phyloP scores from a whole-genome alignment of 805 yeast genomes.

The Scheffersomyces ergatensis region DNA sequence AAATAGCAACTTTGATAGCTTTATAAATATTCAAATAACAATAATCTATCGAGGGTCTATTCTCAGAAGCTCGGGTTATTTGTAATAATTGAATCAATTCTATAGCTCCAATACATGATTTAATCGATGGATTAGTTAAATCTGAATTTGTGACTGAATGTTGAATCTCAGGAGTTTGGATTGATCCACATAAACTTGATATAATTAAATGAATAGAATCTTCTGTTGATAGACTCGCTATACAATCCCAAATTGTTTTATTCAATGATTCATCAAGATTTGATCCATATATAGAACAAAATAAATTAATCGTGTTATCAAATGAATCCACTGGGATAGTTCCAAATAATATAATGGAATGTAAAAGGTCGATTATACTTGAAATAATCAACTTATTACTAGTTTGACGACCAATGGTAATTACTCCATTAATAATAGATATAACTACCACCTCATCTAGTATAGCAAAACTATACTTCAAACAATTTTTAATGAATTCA shows the following conservation, averaged over 20 bases:
- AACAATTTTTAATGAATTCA: constrained; percentile 39
- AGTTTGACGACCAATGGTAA: constrained; percentile 39
- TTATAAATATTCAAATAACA: constrained; percentile 25
- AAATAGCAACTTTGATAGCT: constrained; percentile 27
- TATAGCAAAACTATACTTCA: constrained; percentile 46
- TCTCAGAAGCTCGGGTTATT: constrained; percentile 20
- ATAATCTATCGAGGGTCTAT: constrained; percentile 13
- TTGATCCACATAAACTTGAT: constrained; percentile 15
- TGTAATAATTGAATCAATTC: constrained; percentile 31
- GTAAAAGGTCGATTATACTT: constrained; percentile 40
- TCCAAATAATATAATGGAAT: constrained; percentile 45
- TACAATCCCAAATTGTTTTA: constrained; percentile 34
- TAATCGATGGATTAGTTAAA: constrained; percentile 10
- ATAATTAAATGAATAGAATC: constrained; percentile 29
- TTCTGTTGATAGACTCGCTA: constrained; percentile 35
- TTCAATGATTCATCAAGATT: constrained; percentile 27
- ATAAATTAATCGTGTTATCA: constrained; percentile 35
- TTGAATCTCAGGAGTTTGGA: constrained; percentile 21
- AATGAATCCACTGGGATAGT: constrained; percentile 41
- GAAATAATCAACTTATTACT: constrained; percentile 32
- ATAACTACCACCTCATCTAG: constrained; percentile 37
- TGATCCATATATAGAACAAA: constrained; percentile 43
- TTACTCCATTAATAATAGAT: constrained; percentile 28
- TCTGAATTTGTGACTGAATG: constrained; percentile 2
- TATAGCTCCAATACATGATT: constrained; percentile 38